Base-by-base conservation (phyloP, 331 rosid species). In the Pyrus hybrid region DNA sequence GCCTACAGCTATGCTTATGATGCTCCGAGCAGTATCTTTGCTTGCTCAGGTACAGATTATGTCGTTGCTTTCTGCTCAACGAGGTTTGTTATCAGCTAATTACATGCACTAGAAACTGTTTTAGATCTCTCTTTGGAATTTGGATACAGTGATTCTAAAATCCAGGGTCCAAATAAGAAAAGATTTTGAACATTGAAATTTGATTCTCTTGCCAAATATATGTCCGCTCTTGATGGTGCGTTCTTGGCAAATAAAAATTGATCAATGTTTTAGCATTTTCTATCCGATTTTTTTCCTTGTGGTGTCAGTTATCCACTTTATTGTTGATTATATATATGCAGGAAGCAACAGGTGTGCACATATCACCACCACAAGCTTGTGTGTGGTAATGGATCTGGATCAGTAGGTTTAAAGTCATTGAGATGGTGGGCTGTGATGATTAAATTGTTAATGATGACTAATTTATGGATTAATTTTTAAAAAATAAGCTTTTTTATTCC, bases 1-100 rank as follows among this genome's bases (percentile, higher is more conserved):
- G 85, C 96, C 0, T 94, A 92, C 68, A 94, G 97, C 63, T 94
- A 94, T 47, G 99, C 99, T 1, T 94, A 94, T 18, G 99, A 91
- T 84, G 99, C 88, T 76, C 99, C 93, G 0, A 70, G 89, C 7
- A 90, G 96, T 29, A 88, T 92, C 23, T 91, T 88, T 80, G 85
- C 97, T 4, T 94, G 99, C 81, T 11, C 92, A 0, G 92, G 90
- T 7, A 77, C 96, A 0, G 97, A 94, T 67, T 94, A 94, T 64
- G 82, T 83, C 10, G 1, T 94, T 4, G 76, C 90, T 65, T 94
- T 94, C 84, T 94, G 97, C 88, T 81, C 97, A 10, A 45, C 79
- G 81, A 88, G 98, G 98, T 93, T 66, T 70, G 63, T 72, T 26
- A 28, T 43, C 30, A 62, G 21, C 29, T 11, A 16, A 8, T 32